Conservation (phyloP, 176 grass and related monocot genomes). For the Carex littledalei region DNA sequence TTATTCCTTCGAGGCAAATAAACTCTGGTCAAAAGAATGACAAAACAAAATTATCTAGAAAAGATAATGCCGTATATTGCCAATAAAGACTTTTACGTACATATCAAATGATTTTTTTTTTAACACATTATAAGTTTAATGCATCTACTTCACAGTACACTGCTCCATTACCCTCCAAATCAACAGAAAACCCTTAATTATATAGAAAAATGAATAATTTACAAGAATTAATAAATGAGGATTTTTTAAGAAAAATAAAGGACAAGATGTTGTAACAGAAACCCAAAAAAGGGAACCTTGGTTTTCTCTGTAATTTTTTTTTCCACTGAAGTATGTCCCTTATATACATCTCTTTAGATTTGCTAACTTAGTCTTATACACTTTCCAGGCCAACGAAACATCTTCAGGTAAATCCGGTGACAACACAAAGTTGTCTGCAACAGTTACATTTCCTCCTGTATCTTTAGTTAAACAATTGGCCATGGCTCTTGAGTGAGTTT, state of each 20-base stretch:
- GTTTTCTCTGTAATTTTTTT: not conserved
- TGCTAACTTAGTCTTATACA: not conserved
- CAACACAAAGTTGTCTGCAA: constrained; percentile 12
- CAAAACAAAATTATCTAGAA: constrained; percentile 7
- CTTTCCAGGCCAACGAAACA: constrained; percentile 10
- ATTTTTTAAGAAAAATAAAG: not conserved
- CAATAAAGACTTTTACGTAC: not conserved
- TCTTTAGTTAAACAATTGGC: constrained; percentile 71
- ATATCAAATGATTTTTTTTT: not conserved
- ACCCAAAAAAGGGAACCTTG: not conserved
- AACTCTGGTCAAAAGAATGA: not conserved
- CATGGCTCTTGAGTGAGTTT: constrained; percentile 74
- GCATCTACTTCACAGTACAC: not conserved
- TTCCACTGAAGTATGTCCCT: not conserved
- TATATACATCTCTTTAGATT: not conserved
- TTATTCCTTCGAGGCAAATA: not conserved
- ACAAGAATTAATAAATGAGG: not conserved
- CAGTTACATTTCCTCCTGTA: constrained; percentile 45
- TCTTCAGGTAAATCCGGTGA: not conserved
- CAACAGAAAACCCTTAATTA: not conserved
- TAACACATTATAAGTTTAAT: not conserved
- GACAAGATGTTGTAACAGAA: not conserved
- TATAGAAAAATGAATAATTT: not conserved
- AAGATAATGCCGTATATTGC: not conserved
- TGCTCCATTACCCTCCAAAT: not conserved